Conservation (phyloP, 2,329 filamentous ascomycete species). For the Incumbomyces lentus region DNA sequence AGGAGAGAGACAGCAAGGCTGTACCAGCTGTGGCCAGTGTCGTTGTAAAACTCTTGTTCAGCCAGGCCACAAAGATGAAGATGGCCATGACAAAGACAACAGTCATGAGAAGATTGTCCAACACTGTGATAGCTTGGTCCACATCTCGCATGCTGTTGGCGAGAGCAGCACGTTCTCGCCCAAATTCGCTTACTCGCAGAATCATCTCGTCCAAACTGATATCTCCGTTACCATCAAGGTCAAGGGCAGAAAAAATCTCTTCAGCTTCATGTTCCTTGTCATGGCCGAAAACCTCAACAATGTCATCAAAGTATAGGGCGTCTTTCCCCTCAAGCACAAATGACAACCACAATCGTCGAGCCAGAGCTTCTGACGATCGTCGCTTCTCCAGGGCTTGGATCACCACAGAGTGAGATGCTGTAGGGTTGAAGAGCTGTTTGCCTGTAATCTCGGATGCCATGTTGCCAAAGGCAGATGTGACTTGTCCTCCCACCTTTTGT, state of each 20-base stretch:
- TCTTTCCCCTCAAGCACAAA: slow-evolving; percentile 88
- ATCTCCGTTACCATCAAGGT: slow-evolving; percentile 83
- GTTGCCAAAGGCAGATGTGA: slow-evolving; percentile 86
- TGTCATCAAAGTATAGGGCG: slow-evolving; percentile 65
- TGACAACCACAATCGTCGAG: slow-evolving; percentile 95
- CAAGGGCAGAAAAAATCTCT: slow-evolving; percentile 70
- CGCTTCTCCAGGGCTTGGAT: slow-evolving; percentile 79
- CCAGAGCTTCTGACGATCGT: slow-evolving; percentile 77
- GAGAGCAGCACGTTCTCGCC: slow-evolving; percentile 78
- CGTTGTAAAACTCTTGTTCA: slow-evolving; percentile 74
- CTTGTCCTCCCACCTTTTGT: slow-evolving; percentile 78
- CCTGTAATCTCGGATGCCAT: slow-evolving; percentile 91
- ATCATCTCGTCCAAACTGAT: slow-evolving; percentile 95
- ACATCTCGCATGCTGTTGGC: slow-evolving; percentile 94
- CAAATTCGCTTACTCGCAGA: slow-evolving; percentile 71
- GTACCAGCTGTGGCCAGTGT: slow-evolving; percentile 86
- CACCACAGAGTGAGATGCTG: slow-evolving; percentile 80
- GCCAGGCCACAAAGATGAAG: slow-evolving; percentile 82
- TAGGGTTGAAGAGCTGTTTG: slow-evolving; percentile 88
- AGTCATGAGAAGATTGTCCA: slow-evolving; percentile 75
- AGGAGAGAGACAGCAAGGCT: slow-evolving; percentile 86
- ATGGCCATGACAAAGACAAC: slow-evolving; percentile 71
- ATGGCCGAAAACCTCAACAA: slow-evolving; percentile 75
- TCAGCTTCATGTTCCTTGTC: slow-evolving; percentile 67
- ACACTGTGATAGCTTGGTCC: slow-evolving; percentile 80